Conservation (phyloP, 2,329 filamentous ascomycete species). For the Talaromyces atroroseus region DNA sequence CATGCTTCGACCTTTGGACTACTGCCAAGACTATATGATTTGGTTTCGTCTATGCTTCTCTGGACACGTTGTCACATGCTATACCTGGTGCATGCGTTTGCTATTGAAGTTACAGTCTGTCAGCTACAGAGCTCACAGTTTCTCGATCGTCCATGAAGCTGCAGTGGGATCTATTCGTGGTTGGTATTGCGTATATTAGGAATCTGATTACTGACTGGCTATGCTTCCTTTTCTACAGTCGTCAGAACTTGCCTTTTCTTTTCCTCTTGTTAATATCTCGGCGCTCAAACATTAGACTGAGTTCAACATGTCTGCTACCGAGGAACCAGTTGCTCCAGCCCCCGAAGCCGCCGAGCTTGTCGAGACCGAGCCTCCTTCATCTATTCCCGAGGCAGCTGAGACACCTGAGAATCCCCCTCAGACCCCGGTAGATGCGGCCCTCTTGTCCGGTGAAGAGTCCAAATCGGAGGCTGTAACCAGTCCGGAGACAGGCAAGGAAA, state of each 20-base stretch:
- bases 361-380: conserved; percentile 9
- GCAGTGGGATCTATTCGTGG: not conserved
- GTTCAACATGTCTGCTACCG: conserved; percentile 21
- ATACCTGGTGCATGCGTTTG: conserved; percentile 2
- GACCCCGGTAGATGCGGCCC: conserved; percentile 29
- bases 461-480: conserved; percentile 24
- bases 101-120: not conserved
- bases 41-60: not conserved
- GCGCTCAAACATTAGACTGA: not conserved
- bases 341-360: conserved; percentile 20
- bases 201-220: not conserved
- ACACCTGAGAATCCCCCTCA: conserved; percentile 27
- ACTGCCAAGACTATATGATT: not conserved
- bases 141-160: not conserved
- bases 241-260: not conserved
- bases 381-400: conserved; percentile 25
- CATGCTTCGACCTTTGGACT: not conserved
- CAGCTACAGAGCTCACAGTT: not conserved
- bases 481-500: conserved; percentile 30
- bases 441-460: conserved; percentile 31
- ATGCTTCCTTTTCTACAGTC: not conserved
- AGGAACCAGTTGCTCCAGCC: conserved; percentile 17
- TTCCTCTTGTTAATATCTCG: not conserved
- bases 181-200: not conserved
- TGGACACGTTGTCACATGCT: not conserved